Conservation (phyloP, 192 early-diverging fungal species). For the Gamsiella multidivaricata region DNA sequence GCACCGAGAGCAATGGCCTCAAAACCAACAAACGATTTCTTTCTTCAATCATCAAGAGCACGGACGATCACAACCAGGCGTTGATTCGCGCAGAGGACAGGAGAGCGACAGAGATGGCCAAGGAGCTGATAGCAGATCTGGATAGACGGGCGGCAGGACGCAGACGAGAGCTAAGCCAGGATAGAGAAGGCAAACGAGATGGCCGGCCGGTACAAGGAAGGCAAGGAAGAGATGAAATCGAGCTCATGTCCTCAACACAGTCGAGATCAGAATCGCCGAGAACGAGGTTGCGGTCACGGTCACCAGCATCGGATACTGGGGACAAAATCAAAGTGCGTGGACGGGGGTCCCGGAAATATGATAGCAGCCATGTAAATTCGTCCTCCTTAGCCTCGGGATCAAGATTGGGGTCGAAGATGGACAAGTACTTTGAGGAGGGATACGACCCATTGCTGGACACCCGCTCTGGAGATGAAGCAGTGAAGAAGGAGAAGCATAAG, state of each 20-base stretch:
- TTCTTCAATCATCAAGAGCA: conserved; percentile 64
- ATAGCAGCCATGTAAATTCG: background rate
- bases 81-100: conserved; percentile 61
- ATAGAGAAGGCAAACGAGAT: conserved; percentile 1
- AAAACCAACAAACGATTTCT: conserved; percentile 71
- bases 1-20: conserved; percentile 53
- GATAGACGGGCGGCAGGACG: conserved; percentile 9
- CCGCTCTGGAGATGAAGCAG: conserved; percentile 28
- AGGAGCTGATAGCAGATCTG: conserved; percentile 35
- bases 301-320: background rate
- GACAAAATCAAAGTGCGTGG: conserved; percentile 17
- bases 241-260: background rate
- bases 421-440: conserved; percentile 64
- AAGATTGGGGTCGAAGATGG: conserved; percentile 62
- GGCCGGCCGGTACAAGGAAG: background rate
- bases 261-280: background rate
- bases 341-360: conserved; percentile 10
- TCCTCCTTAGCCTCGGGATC: conserved; percentile 24
- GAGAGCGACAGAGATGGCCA: conserved; percentile 49
- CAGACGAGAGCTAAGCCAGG: background rate
- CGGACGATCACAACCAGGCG: conserved; percentile 64
- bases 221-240: conserved; percentile 25
- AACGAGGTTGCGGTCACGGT: background rate
- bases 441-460: conserved; percentile 63
- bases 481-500: conserved; percentile 28